Evolutionary conservation across 2,329 filamentous ascomycete species (phyloP), one percentile per base, ranked within the genome.

Genomic region (Fusarium virguliforme): DNA sequence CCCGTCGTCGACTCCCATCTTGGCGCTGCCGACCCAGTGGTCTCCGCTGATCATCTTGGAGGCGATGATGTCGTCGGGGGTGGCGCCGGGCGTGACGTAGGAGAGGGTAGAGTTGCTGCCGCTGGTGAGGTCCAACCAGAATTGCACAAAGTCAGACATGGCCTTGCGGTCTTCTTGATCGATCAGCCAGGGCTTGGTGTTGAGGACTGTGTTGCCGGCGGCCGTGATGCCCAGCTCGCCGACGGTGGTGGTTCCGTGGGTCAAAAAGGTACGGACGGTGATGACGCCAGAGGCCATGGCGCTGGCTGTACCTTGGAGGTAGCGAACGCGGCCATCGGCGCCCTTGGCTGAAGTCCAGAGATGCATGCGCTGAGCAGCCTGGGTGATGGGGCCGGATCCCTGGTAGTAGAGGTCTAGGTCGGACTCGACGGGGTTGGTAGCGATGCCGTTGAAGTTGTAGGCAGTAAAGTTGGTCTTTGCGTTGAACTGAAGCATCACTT

Each of bases 1-100:
- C 7, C 85, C 85, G 35, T 86, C 84, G 60, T 87, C 84, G 0
- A 79, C 78, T 6, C 87, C 87, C 75, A 89, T 83, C 75, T 65
- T 76, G 8, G 74, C 74, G 22, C 73, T 76, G 4, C 74, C 74
- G 24, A 76, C 74, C 74, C 74, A 76, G 65, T 76, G 74, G 15
- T 76, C 74, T 6, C 74, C 74, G 28, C 74, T 76, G 46, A 76
- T 74, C 70, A 76, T 67, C 65, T 75, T 76, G 40, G 70, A 55
- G 3, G 63, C 32, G 35, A 76, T 50, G 24, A 76, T 75, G 0
- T 75, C 72, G 0, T 59, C 68, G 0, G 64, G 63, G 0, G 73
- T 76, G 0, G 74, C 72, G 0, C 68, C 66, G 6, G 74, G 70
- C 1, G 67, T 76, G 18, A 76, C 62, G 26, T 76, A 76, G 0